phyloP scores from a whole-genome alignment of 31 red algal species.

The Bonnemaisonia californica region DNA sequence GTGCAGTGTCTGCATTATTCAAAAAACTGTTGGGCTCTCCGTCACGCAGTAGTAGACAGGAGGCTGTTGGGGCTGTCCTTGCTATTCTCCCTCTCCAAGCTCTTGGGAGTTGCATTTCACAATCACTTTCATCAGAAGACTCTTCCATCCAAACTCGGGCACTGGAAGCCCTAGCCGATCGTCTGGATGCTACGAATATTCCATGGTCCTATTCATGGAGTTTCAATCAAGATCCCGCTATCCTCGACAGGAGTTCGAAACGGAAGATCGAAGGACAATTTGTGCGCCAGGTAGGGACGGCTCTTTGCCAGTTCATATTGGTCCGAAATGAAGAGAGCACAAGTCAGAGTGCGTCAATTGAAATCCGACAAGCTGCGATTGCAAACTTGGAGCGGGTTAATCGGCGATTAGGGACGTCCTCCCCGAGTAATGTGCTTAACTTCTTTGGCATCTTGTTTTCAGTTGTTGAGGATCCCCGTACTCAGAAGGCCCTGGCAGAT shows the following conservation, averaged over 20 bases:
- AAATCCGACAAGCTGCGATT: background rate
- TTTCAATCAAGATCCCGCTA: background rate
- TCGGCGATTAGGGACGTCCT: background rate
- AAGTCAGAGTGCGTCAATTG: background rate
- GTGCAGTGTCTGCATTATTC: conserved; percentile 20
- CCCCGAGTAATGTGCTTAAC: background rate
- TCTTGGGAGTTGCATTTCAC: background rate
- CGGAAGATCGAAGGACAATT: conserved; percentile 3
- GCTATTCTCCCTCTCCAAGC: conserved; percentile 35
- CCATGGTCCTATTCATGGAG: conserved; percentile 24
- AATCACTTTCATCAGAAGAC: conserved; percentile 10
- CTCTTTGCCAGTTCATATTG: conserved; percentile 8
- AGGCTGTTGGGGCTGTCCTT: conserved; percentile 19
- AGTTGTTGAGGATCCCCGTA: background rate
- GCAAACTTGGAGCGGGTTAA: background rate
- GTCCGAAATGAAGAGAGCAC: background rate
- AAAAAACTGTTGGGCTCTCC: conserved; percentile 11
- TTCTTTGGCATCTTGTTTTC: background rate
- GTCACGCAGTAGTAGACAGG: background rate
- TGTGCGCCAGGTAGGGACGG: background rate
- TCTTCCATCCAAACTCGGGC: background rate
- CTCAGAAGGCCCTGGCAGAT: background rate
- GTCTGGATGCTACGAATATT: conserved; percentile 5
- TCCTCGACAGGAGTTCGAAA: background rate
- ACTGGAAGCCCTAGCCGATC: background rate